Base-by-base conservation (phyloP, 1,284 basidiomycete genomes). In the Sporisorium sorghi region DNA sequence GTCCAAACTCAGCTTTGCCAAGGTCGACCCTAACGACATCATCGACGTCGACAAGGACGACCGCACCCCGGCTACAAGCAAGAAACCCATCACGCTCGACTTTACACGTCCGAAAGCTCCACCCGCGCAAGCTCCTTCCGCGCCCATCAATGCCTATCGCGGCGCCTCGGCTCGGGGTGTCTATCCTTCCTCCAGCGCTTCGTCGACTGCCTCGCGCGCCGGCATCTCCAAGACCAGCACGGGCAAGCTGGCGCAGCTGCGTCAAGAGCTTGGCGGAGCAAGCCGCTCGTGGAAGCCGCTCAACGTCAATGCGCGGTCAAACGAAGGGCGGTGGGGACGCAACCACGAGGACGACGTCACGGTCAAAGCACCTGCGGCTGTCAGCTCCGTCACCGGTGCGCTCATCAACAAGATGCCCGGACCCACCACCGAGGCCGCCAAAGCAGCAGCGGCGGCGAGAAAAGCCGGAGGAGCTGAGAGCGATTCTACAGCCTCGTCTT, bases 401-500 rank as follows among this genome's bases (percentile, higher is more conserved):
- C 48, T 73, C 53, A 68, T 68, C 49, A 66, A 58, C 52, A 64
- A 57, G 55, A 65, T 73, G 58, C 66, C 78, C 2, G 39, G 46
- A 15, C 47, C 59, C 2, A 59, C 68, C 19, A 57, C 58, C 43
- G 59, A 66, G 35, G 63, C 59, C 11, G 64, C 54, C 26, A 62
- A 57, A 37, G 61, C 61, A 19, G 67, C 70, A 19, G 65, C 65
- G 2, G 65, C 65, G 2, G 56, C 66, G 7, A 48, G 54, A 15
- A 62, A 66, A 30, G 64, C 65, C 3, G 62, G 48, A 15, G 66
- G 53, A 6, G 39, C 51, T 15, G 54, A 61, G 15, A 68, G 59
- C 33, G 76, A 76, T 21, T 37, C 56, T 46, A 85, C 86, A 4
- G 76, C 79, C 17, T 85, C 78, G 5, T 73, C 75, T 17, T 75